A percentile compares a stretch with the other conserved stretches of the same genome.
These are phyloP conservation scores for Rhodosporidiobolus odoratus DNA, from an alignment of 768 basidiomycete genomes.

Conservation along the genomic window DNA sequence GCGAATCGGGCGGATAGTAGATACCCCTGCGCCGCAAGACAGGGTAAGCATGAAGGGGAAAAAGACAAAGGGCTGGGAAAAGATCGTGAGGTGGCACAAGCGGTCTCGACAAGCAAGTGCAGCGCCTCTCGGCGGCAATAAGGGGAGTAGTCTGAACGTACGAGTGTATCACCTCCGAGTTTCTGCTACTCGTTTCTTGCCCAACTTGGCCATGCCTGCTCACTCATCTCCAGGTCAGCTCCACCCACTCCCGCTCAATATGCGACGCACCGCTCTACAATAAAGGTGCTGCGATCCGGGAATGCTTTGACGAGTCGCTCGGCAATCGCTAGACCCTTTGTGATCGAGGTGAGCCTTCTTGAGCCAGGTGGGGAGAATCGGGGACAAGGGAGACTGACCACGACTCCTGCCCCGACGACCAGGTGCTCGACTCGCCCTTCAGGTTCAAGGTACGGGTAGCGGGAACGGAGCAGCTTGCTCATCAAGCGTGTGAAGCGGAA, in stretches of 20 bases:
- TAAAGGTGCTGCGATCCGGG: constrained; percentile 64
- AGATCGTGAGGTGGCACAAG: too few species aligned
- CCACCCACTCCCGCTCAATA: background rate
- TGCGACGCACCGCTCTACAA: constrained; percentile 67
- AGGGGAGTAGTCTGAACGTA: constrained; percentile 47
- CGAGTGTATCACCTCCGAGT: constrained; percentile 91
- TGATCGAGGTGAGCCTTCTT: constrained; percentile 54
- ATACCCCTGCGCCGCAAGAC: constrained; percentile 31
- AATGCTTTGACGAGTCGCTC: constrained; percentile 63
- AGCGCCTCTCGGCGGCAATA: too few species aligned
- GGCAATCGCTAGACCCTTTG: constrained; percentile 70
- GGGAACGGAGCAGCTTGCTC: constrained; percentile 8
- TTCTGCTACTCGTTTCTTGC: constrained; percentile 81
- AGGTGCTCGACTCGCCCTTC: constrained; percentile 73
- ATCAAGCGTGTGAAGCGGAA: background rate
- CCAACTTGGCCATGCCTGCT: constrained; percentile 53
- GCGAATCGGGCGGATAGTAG: constrained; percentile 61
- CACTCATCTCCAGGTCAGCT: background rate
- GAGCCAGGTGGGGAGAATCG: background rate
- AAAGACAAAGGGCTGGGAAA: background rate
- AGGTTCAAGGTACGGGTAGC: constrained; percentile 56
- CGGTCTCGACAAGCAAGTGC: too few species aligned
- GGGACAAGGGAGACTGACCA: constrained; percentile 14
- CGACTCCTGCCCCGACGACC: constrained; percentile 75
- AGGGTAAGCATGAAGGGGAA: background rate